phyloP scores from a whole-genome alignment of 768 basidiomycete species.

The Lactifluus volemus region DNA sequence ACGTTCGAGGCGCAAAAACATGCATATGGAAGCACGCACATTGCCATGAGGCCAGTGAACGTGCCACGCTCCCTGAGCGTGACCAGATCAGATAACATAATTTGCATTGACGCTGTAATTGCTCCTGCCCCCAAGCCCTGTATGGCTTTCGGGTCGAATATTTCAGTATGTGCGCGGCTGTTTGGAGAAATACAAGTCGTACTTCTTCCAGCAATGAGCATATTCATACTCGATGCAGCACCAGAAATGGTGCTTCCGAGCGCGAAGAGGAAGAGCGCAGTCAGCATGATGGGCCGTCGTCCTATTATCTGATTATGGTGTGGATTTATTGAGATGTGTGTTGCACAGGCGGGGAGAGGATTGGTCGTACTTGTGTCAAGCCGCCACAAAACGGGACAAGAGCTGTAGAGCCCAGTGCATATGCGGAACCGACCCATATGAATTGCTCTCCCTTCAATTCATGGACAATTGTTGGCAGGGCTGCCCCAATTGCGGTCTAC shows the following conservation, averaged over 20 bases:
- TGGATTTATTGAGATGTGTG: not conserved
- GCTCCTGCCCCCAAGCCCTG: constrained; percentile 25
- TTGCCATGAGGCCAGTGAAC: constrained; percentile 25
- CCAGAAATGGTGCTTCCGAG: too few species aligned
- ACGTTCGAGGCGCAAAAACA: too few species aligned
- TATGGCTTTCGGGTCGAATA: not conserved
- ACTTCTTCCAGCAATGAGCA: too few species aligned
- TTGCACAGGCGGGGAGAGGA: not conserved
- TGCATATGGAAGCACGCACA: constrained; percentile 18
- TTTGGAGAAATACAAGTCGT: constrained; percentile 16
- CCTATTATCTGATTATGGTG: constrained; percentile 24
- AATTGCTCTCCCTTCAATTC: too few species aligned
- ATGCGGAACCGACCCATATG: too few species aligned
- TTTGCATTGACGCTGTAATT: constrained; percentile 24
- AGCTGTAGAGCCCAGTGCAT: too few species aligned
- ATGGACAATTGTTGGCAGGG: too few species aligned
- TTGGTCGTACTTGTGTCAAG: constrained; percentile 16
- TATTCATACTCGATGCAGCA: too few species aligned
- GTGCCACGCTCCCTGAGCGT: constrained; percentile 28
- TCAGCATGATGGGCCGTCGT: constrained; percentile 24
- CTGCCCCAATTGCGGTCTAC: too few species aligned
- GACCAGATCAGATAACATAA: constrained; percentile 30
- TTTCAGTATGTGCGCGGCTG: not conserved
- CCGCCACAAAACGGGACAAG: too few species aligned
- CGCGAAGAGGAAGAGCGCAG: not conserved